Evolutionary conservation across 192 early-diverging fungal species (phyloP), one percentile per base, ranked within the genome.

Genomic region (Dissophora ornata): DNA sequence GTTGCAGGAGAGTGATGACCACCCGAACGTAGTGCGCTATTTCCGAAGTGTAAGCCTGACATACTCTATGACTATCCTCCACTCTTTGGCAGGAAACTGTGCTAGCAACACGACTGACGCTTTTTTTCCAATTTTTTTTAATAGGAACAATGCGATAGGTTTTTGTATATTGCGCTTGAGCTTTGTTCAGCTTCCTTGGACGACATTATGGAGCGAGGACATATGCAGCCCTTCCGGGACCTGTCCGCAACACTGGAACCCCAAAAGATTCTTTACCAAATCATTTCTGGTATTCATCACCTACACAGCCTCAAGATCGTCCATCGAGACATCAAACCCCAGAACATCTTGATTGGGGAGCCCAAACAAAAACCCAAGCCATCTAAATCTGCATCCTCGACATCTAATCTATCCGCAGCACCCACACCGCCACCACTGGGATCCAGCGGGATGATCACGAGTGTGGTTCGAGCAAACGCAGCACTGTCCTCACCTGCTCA

Each of bases 161-260:
- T 99, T 80, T 89, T 97, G 84, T 98, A 96, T 65, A 98, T 99
- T 82, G 97, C 97, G 18, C 84, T 99, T 25, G 97, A 99, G 73
- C 86, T 97, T 2, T 98, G 96, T 67, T 90, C 90, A 3, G 96
- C 91, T 0, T 95, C 95, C 15, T 77, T 99, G 52, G 85, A 89
- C n/a, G 97, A 98, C 59, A 86, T 95, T 15, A 84, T 97, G 29
- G 91, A 92, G 57, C 83, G 88, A 36, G 54, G 80, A 16, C 73
- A 80, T 34, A 40, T 77, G 2, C 71, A 88, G 18, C 77, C 83
- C 4, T 51, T 82, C 51, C 36, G 80, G 42, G 67, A 84, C 38
- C 62, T 87, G 22, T 79, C 84, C 9, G 74, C 86, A 10, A 67
- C 80, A 2, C 50, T 92, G 46, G 84, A 90, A 45, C 87, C 93